Percentiles rank a stretch among this genome's conserved stretches.
phyloP scores from a whole-genome alignment of 441 rosid genomes.

The Corymbia citriodora region DNA sequence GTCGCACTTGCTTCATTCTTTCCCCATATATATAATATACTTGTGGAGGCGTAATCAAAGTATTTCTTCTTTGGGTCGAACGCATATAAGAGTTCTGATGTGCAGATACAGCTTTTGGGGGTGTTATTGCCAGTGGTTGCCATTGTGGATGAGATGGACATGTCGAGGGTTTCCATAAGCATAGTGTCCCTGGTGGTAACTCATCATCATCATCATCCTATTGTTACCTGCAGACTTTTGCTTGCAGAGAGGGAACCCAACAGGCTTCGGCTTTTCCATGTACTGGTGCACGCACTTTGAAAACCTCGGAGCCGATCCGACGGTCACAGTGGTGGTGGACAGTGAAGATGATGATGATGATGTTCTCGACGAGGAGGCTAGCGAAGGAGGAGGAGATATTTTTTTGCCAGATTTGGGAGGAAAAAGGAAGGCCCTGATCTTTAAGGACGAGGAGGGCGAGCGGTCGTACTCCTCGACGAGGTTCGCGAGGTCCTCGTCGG shows the following conservation, averaged over 20 bases:
- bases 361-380: slow-evolving; percentile 24
- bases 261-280: neutral
- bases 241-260: neutral
- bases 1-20: neutral
- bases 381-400: slow-evolving; percentile 22
- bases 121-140: slow-evolving; percentile 11
- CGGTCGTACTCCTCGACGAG: slow-evolving; percentile 87
- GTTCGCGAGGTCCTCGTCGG: slow-evolving; percentile 79
- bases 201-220: neutral
- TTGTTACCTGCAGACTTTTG: neutral
- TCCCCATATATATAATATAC: neutral
- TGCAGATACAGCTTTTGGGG: neutral
- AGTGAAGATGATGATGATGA: slow-evolving; percentile 23
- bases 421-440: slow-evolving; percentile 72
- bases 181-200: neutral
- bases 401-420: slow-evolving; percentile 28
- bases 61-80: neutral
- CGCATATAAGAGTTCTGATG: neutral
- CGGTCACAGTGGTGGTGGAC: neutral
- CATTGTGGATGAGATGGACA: slow-evolving; percentile 1
- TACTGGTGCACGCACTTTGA: slow-evolving; percentile 4
- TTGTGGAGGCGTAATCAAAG: neutral
- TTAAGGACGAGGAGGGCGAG: slow-evolving; percentile 29
- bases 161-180: neutral
- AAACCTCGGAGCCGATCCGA: neutral